Conservation (phyloP, 1,284 basidiomycete genomes). For the Sphaerobolus stellatus region DNA sequence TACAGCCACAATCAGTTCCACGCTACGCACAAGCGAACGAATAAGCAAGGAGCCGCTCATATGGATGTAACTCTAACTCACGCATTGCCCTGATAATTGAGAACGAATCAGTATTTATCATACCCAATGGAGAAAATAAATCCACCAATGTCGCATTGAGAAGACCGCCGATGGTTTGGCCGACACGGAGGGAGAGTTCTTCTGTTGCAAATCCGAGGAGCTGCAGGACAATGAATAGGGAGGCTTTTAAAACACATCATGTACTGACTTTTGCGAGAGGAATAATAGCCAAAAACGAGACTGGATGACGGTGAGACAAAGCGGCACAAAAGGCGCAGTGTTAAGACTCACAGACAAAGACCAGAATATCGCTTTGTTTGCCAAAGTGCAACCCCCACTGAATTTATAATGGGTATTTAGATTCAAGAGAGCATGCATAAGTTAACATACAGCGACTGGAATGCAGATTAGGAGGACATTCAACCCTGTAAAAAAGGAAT, state of each 20-base stretch:
- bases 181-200: constrained; percentile 77
- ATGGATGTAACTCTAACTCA: constrained; percentile 38
- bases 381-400: constrained; percentile 76
- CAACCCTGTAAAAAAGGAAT: constrained; percentile 44
- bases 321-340: constrained; percentile 1
- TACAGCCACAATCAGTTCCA: constrained; percentile 79
- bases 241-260: constrained; percentile 5
- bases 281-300: constrained; percentile 71
- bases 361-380: constrained; percentile 50
- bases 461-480: constrained; percentile 67
- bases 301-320: constrained; percentile 32
- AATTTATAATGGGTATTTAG: constrained; percentile 10
- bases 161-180: constrained; percentile 83
- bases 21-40: constrained; percentile 42
- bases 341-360: constrained; percentile 66
- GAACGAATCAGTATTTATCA: constrained; percentile 13
- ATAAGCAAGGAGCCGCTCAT: background rate
- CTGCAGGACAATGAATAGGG: constrained; percentile 34
- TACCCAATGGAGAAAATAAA: constrained; percentile 7
- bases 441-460: constrained; percentile 59
- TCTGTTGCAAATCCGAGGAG: constrained; percentile 87
- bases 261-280: constrained; percentile 66
- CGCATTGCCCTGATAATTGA: constrained; percentile 66
- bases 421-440: background rate
- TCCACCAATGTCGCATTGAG: constrained; percentile 81